These are phyloP conservation scores for Dactylellina cionopaga DNA, from an alignment of 2,329 filamentous ascomycete genomes.

Conservation along the genomic window DNA sequence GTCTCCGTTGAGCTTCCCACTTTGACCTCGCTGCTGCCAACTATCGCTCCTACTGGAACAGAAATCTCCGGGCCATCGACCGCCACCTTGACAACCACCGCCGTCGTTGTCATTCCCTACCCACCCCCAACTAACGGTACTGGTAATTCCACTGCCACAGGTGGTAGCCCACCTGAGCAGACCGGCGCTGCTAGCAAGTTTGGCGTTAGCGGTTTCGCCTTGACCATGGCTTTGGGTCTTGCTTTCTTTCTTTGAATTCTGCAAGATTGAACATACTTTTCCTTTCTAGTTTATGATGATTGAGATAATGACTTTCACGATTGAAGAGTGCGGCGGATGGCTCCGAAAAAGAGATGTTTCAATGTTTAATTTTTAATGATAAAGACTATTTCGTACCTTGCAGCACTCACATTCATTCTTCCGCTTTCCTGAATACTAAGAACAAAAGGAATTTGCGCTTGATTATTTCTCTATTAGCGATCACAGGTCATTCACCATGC, in stretches of 20 bases:
- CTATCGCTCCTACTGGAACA: not conserved
- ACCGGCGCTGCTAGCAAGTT: slow-evolving; percentile 45
- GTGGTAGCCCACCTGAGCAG: slow-evolving; percentile 26
- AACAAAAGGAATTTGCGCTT: not conserved
- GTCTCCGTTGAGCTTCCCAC: not conserved
- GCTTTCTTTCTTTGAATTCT: slow-evolving; percentile 34
- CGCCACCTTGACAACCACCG: slow-evolving; percentile 23
- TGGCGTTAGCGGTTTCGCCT: slow-evolving; percentile 43
- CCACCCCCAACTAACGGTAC: slow-evolving; percentile 35
- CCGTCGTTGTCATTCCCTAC: slow-evolving; percentile 22
- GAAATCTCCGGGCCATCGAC: slow-evolving; percentile 9
- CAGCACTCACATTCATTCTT: no score
- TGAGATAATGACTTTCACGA: slow-evolving; percentile 30
- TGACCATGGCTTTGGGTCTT: slow-evolving; percentile 46
- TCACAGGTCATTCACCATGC: no score
- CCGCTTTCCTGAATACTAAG: not conserved
- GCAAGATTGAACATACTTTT: not conserved
- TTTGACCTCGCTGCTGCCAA: not conserved
- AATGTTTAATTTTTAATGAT: slow-evolving; percentile 49
- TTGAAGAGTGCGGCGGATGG: not conserved
- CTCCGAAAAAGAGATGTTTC: slow-evolving; percentile 11
- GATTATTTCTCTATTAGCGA: not conserved
- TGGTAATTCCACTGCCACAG: slow-evolving; percentile 18
- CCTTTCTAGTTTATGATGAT: slow-evolving; percentile 32
- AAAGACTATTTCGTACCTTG: no score